Base-by-base conservation (phyloP, 768 basidiomycete species). In the Leccinum arenicola region DNA sequence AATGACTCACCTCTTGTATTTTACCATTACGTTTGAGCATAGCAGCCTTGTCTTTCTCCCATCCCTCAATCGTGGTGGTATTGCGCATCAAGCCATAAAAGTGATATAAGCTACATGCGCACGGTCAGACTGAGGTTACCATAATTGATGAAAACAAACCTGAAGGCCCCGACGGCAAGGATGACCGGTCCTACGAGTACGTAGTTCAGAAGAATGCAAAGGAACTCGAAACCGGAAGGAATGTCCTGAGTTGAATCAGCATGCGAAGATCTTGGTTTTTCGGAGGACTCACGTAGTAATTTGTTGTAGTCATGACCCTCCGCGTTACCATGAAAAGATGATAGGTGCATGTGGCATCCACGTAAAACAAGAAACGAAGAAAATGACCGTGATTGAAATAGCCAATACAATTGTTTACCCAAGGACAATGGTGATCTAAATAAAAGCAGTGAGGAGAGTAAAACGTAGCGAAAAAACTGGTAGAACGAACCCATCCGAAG, bases 31-130 rank as follows among this genome's bases (percentile, higher is more conserved):
- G 84, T 53, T 92, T 85, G 65, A 99, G 81, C 1, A 85, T 89
- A 5, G 94, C 89, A 1, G 86, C 93, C 73, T 90, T 95, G 68
- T 98, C 95, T 75, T 98, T 98, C 73, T 99, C 97, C 92, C 93
- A 96, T 0, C 90, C 86, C 75, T 99, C 97, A 52, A 99, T 98
- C 1, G 97, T 98, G 1, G 96, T 99, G 2, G 88, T 85, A 72
- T 99, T 99, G 10, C 81, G 81, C 6, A 82, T 65, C 27, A 98
- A 72, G 52, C 82, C 80, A 67, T 87, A 89, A 62, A 95, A 84
- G 64, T 98, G 97, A 68, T 95, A 98, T 21, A 98, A 57, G 55
- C 93, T 94, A 64, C 8, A 15, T 50, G 43, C 54, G 1, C 14
- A n/a, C n/a, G 33, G 35, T 73, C 35, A 74, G 57, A 36, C n/a